phyloP scores from a whole-genome alignment of 305 asterid genomes.

The Withania somnifera region DNA sequence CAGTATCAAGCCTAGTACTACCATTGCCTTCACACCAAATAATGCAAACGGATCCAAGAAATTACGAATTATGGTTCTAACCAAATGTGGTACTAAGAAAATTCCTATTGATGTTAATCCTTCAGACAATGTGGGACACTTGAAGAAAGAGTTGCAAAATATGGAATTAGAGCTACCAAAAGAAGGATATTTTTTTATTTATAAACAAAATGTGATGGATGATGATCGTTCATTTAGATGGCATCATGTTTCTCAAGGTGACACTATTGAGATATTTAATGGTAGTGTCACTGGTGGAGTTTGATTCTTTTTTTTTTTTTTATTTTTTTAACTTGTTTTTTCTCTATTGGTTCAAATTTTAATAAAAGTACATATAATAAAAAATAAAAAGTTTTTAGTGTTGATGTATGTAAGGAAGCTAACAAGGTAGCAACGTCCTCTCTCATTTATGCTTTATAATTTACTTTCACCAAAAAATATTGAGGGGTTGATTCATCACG shows the following conservation, averaged over 20 bases:
- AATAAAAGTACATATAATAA: background rate
- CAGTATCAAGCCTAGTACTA: background rate
- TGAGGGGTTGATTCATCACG: too few species aligned
- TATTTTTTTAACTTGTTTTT: background rate
- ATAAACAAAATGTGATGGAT: conserved; percentile 57
- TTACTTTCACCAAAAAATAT: too few species aligned
- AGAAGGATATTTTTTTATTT: conserved; percentile 53
- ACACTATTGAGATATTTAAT: conserved; percentile 45
- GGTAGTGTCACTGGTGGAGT: conserved; percentile 56
- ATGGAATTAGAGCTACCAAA: conserved; percentile 32
- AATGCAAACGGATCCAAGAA: conserved; percentile 3
- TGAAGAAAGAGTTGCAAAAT: conserved; percentile 33
- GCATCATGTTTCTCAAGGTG: conserved; percentile 54
- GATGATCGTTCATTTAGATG: conserved; percentile 56
- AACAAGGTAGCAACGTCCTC: too few species aligned
- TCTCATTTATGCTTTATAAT: too few species aligned
- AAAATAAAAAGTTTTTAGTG: background rate
- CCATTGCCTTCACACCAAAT: background rate
- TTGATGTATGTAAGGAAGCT: too few species aligned
- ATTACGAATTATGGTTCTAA: conserved; percentile 19
- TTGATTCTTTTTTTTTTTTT: background rate
- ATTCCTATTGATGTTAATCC: conserved; percentile 37
- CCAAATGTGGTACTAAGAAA: conserved; percentile 24
- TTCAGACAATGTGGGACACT: conserved; percentile 31
- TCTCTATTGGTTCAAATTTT: background rate